Evolutionary conservation across 768 basidiomycete genomes (phyloP), one percentile per base, ranked within the genome.

Genomic region (Tulasnella sp.): DNA sequence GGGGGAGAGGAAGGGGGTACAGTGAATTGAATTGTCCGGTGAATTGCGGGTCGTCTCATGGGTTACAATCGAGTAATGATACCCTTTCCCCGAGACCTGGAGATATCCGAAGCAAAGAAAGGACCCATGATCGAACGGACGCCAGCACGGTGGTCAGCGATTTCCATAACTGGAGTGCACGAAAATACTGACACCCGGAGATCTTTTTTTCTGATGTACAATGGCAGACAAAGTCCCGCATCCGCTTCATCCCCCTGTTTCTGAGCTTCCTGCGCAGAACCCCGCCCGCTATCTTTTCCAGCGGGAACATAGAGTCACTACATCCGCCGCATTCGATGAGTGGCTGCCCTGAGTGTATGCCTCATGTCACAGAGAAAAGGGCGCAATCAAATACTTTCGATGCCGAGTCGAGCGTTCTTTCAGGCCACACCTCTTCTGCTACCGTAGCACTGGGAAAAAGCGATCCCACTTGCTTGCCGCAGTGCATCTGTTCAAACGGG

Each of bases 201-300:
- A 34, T 68, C 62, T 36, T 68, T 68, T 36, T 68, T n/a, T n/a
- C n/a, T 68, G 62, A 52, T 68, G 62, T 12, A 68, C 31, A 68
- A 68, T 68, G 62, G 62, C 62, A 27, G 62, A 68, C 62, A 68
- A 68, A 68, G 27, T 68, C 62, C 34, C 31, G 34, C 62, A 68
- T 14, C 62, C 34, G 62, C 31, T 68, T 68, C 31, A 16, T 0
- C n/a, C 62, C 62, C 62, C 62, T 36, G 27, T 27, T 68, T 68
- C 62, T 68, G 62, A 68, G 62, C 62, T 68, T 68, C 62, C 62
- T 68, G 62, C 62, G 62, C 62, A 68, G 62, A 68, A 68, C 62
- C 27, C 34, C 62, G 62, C 62, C 34, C 34, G 27, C 34, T 68
- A 68, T 27, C 62, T 68, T 31, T n/a, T 68, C 16, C 31, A 68